Evolutionary conservation across 2,329 filamentous ascomycete genomes (phyloP).

Genomic region (Westerdykella ornata): DNA sequence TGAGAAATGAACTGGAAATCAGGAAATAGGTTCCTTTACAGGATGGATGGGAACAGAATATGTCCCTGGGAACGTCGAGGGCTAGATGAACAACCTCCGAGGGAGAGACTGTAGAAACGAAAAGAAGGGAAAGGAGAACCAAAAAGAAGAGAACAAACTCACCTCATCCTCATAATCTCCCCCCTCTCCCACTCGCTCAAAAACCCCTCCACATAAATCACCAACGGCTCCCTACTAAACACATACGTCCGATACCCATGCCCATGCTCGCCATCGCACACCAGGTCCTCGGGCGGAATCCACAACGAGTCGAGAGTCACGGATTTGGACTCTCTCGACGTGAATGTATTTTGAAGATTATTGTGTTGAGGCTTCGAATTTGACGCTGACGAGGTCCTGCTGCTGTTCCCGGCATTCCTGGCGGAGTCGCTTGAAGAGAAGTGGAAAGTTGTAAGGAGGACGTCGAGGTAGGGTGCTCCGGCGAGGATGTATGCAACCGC

Average conservation of each 20-base stretch:
- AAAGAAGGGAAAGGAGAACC: background rate
- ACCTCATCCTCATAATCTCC: conserved; percentile 51
- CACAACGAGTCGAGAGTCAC: conserved; percentile 28
- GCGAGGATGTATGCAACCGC: conserved; percentile 31
- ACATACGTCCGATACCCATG: conserved; percentile 44
- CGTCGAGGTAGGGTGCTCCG: conserved; percentile 27
- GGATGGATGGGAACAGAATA: background rate
- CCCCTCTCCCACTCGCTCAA: conserved; percentile 44
- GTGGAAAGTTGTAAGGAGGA: conserved; percentile 10
- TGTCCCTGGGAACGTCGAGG: too few relatives aligned
- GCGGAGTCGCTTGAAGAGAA: conserved; percentile 12
- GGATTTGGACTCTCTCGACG: background rate
- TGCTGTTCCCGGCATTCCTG: background rate
- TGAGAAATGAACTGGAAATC: too few relatives aligned
- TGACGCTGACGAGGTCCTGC: background rate
- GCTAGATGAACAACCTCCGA: too few relatives aligned
- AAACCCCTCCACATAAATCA: conserved; percentile 55
- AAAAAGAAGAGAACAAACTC: conserved; percentile 8
- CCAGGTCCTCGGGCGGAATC: conserved; percentile 35
- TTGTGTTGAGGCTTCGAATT: background rate
- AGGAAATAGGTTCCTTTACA: too few relatives aligned
- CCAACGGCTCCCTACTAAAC: conserved; percentile 48
- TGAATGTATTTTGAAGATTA: background rate
- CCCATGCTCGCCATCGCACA: conserved; percentile 23
- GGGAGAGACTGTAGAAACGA: background rate